Evolutionary conservation across 192 early-diverging fungal genomes (phyloP).

Genomic region (Coemansia guatemalensis): DNA sequence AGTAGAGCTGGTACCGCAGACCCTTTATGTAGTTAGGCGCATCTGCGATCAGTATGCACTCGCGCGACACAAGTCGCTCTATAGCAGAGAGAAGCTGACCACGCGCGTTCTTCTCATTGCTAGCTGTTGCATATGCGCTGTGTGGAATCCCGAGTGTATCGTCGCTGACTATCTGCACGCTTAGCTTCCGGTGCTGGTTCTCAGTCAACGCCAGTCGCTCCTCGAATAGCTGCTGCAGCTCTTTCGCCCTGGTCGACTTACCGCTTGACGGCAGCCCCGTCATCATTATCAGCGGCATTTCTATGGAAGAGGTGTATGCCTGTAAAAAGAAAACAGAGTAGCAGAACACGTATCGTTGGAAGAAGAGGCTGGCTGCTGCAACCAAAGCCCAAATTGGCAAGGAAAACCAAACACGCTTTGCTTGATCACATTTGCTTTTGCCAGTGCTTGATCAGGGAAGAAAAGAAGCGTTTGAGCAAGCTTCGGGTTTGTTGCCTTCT

Average conservation of each 20-base stretch:
- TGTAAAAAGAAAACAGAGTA: not conserved
- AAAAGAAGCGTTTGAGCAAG: not conserved
- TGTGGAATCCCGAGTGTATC: constrained; percentile 63
- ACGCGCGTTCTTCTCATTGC: constrained; percentile 88
- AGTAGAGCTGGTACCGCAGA: constrained; percentile 95
- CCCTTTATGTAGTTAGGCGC: constrained; percentile 99
- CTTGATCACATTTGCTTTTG: too few species aligned
- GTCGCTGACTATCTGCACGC: constrained; percentile 74
- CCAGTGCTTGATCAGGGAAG: not conserved
- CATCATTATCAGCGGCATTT: constrained; percentile 92
- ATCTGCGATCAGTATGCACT: constrained; percentile 91
- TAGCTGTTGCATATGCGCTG: constrained; percentile 59
- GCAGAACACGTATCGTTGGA: not conserved
- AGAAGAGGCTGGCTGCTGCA: not conserved
- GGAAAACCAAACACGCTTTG: not conserved
- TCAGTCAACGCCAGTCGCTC: constrained; percentile 40
- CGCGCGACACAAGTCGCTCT: constrained; percentile 77
- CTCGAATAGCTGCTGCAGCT: constrained; percentile 64
- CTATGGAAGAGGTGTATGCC: not conserved
- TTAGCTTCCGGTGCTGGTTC: constrained; percentile 58
- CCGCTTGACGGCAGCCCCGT: constrained; percentile 88
- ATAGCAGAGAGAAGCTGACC: constrained; percentile 85
- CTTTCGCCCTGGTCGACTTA: constrained; percentile 78
- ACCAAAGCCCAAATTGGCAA: not conserved
- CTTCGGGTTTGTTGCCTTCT: not conserved